phyloP scores from a whole-genome alignment of 208 protist species.

The Herpetomonas tarakana region DNA sequence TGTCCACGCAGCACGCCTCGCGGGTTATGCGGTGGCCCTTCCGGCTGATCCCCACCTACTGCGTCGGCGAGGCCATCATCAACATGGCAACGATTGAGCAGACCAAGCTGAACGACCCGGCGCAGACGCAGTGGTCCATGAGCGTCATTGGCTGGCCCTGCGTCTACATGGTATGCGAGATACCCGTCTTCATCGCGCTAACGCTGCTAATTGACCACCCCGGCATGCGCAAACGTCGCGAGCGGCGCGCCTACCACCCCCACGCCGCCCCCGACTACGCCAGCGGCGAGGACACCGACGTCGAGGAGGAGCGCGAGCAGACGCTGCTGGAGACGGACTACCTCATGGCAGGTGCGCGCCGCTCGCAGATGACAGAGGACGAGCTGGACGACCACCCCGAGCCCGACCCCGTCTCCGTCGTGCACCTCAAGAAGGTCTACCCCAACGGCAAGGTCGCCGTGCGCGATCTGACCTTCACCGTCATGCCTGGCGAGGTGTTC shows the following conservation, averaged over 20 bases:
- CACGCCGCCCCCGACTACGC: not conserved
- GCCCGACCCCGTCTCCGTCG: constrained; percentile 27
- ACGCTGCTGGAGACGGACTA: constrained; percentile 8
- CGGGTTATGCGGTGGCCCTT: constrained; percentile 13
- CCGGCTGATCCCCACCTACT: constrained; percentile 33
- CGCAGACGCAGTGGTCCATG: constrained; percentile 8
- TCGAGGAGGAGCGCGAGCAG: constrained; percentile 11
- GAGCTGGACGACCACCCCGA: not conserved
- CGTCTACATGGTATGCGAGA: constrained; percentile 19
- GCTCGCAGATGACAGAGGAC: constrained; percentile 1
- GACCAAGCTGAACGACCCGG: not conserved
- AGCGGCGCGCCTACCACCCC: not conserved
- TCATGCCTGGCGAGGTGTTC: constrained; percentile 53
- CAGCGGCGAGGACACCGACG: constrained; percentile 15
- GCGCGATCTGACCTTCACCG: constrained; percentile 42
- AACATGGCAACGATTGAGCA: constrained; percentile 15
- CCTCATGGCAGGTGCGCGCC: constrained; percentile 11
- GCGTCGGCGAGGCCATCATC: constrained; percentile 37
- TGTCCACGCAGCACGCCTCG: constrained; percentile 11
- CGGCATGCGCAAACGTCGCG: not conserved
- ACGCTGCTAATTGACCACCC: constrained; percentile 26
- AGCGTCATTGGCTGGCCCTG: constrained; percentile 13
- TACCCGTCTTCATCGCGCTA: constrained; percentile 16
- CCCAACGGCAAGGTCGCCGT: constrained; percentile 35
- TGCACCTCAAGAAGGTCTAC: constrained; percentile 40